Conservation (phyloP, 805 yeast genomes). For the Candida quercuum region DNA sequence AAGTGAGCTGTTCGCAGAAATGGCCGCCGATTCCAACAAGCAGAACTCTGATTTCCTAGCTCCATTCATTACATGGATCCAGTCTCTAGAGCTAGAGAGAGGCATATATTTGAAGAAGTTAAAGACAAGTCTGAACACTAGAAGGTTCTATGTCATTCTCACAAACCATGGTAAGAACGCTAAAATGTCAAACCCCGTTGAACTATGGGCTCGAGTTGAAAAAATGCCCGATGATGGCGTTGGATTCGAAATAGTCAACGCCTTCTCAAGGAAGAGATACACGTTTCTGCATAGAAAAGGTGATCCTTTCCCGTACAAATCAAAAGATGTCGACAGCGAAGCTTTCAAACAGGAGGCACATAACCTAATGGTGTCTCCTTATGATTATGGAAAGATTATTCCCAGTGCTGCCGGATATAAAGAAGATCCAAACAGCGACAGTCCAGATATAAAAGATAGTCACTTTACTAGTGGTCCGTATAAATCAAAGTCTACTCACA, state of each 20-base stretch:
- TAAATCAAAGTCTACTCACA: too few relatives aligned
- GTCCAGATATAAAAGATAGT: too few relatives aligned
- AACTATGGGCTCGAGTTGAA: conserved; percentile 6
- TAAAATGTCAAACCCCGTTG: conserved; percentile 1
- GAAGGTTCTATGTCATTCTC: conserved; percentile 3
- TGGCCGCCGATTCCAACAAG: not conserved
- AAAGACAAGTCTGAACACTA: not conserved
- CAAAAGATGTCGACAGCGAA: not conserved
- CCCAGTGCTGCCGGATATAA: not conserved
- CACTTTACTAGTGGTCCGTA: too few relatives aligned
- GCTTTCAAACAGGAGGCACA: not conserved
- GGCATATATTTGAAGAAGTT: not conserved
- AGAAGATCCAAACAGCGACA: not conserved
- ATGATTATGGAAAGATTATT: not conserved
- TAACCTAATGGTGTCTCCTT: not conserved
- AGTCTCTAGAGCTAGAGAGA: not conserved
- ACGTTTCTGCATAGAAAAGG: not conserved
- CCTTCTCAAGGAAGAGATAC: not conserved
- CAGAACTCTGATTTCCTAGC: not conserved
- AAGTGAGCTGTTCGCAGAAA: not conserved
- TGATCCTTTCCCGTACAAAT: not conserved
- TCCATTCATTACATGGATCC: conserved; percentile 7
- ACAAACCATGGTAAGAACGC: conserved; percentile 4
- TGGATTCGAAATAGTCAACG: conserved; percentile 7
- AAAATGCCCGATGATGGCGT: conserved; percentile 1